phyloP scores from a whole-genome alignment of 805 yeast genomes.

The Isabelozyma pseudorhagii region DNA sequence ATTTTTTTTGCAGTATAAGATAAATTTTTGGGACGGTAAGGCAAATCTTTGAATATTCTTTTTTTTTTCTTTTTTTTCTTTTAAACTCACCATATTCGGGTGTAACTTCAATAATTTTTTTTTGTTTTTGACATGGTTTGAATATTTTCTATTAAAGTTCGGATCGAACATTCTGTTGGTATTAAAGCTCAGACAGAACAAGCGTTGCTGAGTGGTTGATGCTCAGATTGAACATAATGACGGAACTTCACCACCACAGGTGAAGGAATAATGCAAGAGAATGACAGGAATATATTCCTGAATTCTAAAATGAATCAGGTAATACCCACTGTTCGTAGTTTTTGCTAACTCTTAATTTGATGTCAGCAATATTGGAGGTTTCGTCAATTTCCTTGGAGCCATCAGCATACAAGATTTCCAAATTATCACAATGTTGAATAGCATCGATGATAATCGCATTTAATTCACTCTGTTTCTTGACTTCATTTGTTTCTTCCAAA shows the following conservation, averaged over 20 bases:
- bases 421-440: conserved; percentile 48
- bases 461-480: conserved; percentile 14
- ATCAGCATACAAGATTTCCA: conserved; percentile 13
- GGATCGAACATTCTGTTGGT: too few species aligned
- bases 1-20: too few species aligned
- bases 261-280: too few species aligned
- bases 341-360: conserved; percentile 57
- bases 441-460: conserved; percentile 48
- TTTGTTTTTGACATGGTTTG: too few species aligned
- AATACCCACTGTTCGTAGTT: conserved; percentile 70
- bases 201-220: neutral
- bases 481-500: conserved; percentile 18
- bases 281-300: too few species aligned
- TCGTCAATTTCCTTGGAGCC: conserved; percentile 6
- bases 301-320: conserved; percentile 11
- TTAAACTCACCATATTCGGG: too few species aligned
- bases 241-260: too few species aligned
- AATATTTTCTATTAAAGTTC: too few species aligned
- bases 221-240: neutral
- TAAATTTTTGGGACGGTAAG: too few species aligned
- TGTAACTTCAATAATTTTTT: too few species aligned
- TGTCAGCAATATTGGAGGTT: conserved; percentile 39
- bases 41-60: too few species aligned
- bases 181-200: neutral
- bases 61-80: too few species aligned